Conservation (phyloP, 192 early-diverging fungal species). For the Paraglomus brasilianum region DNA sequence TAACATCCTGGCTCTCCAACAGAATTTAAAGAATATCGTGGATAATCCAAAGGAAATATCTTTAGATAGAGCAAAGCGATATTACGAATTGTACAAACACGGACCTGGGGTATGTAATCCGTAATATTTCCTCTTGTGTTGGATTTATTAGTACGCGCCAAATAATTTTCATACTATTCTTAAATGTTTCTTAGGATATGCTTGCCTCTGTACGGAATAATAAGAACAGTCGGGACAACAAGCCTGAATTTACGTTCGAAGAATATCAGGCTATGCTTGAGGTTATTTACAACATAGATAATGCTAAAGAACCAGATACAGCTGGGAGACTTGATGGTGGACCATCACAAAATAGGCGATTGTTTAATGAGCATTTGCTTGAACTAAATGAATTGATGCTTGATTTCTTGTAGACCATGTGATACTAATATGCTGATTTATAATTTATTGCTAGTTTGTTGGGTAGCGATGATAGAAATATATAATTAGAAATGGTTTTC, state of each 20-base stretch:
- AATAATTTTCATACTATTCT: background rate
- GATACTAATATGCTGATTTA: too few relatives aligned
- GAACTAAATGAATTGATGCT: slow-evolving; percentile 45
- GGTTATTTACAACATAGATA: slow-evolving; percentile 57
- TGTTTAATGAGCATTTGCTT: slow-evolving; percentile 44
- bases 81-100: slow-evolving; percentile 72
- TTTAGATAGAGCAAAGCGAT: slow-evolving; percentile 67
- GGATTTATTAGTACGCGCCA: background rate
- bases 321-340: background rate
- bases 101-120: slow-evolving; percentile 46
- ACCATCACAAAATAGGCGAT: slow-evolving; percentile 26
- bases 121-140: background rate
- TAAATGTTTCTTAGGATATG: slow-evolving; percentile 13
- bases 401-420: slow-evolving; percentile 25
- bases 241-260: slow-evolving; percentile 70
- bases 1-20: slow-evolving; percentile 84
- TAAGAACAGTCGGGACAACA: slow-evolving; percentile 54
- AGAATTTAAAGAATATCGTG: slow-evolving; percentile 81
- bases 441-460: too few relatives aligned
- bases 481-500: too few relatives aligned
- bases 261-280: slow-evolving; percentile 77
- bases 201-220: slow-evolving; percentile 8
- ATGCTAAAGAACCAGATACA: background rate
- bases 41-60: slow-evolving; percentile 59
- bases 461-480: too few relatives aligned